Conservation (phyloP, 2,329 filamentous ascomycete species). For the Thelonectria blattea region DNA sequence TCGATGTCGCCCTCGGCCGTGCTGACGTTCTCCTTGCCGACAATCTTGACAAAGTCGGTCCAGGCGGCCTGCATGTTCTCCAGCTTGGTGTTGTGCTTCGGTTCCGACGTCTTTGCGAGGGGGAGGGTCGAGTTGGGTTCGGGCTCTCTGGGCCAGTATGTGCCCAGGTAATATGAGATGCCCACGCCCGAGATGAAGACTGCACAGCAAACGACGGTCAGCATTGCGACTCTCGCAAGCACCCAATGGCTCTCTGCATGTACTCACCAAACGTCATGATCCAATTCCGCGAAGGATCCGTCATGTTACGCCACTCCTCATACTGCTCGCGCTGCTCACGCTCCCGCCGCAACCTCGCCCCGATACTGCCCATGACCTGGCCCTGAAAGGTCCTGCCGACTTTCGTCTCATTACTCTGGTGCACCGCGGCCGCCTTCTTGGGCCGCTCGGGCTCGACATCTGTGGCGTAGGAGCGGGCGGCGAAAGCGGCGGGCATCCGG, state of each 20-base stretch:
- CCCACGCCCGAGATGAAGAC: conserved; percentile 59
- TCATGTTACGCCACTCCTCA: conserved; percentile 48
- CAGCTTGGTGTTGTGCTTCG: conserved; percentile 63
- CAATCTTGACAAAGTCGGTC: conserved; percentile 69
- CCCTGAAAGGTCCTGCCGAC: conserved; percentile 58
- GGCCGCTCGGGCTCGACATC: conserved; percentile 45
- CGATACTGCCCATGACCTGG: conserved; percentile 65
- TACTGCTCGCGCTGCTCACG: conserved; percentile 59
- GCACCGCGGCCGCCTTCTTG: conserved; percentile 32
- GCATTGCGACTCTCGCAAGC: background rate
- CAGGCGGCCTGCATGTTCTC: conserved; percentile 72
- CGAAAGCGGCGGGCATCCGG: conserved; percentile 23
- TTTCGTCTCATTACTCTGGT: conserved; percentile 46
- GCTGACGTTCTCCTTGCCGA: conserved; percentile 70
- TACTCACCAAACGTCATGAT: conserved; percentile 60
- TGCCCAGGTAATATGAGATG: conserved; percentile 65
- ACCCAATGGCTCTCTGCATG: no score
- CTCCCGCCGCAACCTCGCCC: conserved; percentile 60
- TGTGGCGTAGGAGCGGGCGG: conserved; percentile 42
- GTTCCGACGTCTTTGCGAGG: conserved; percentile 56
- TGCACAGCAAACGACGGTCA: conserved; percentile 33
- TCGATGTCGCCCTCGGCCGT: conserved; percentile 62
- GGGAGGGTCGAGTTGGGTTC: conserved; percentile 65
- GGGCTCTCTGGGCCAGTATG: conserved; percentile 56
- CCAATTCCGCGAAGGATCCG: conserved; percentile 53